Base-by-base conservation (phyloP, 345 rosid species). In the Reutealis trisperma region DNA sequence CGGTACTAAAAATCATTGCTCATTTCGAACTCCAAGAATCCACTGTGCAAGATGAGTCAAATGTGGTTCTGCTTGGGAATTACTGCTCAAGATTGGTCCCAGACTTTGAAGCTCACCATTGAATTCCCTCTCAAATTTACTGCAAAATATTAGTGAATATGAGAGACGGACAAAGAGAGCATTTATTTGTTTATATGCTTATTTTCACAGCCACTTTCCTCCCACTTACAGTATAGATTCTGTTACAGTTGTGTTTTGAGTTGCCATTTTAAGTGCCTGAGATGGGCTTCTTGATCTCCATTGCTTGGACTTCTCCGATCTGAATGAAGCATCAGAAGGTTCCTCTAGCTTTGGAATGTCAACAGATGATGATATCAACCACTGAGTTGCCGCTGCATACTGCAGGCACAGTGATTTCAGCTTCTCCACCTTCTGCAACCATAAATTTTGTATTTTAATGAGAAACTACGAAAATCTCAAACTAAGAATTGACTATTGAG, bases 1-100 rank as follows among this genome's bases (percentile, higher is more conserved):
- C 13, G 13, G 9, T 9, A 4, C 4, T 45, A 9, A 45, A 45
- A 45, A 45, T 45, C 49, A 45, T 11, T 45, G 7, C 74, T 87
- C 94, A 67, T 84, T 88, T 24, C 92, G 84, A 74, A 84, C 87
- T 18, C 98, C 97, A 49, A 96, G 94, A 82, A 96, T 87, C 91
- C 90, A 92, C 83, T 92, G 97, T 54, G 98, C 93, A 78, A 96
- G 98, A 88, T 93, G 99, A 74, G 94, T 92, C 87, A 93, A 84
- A 86, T 96, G 87, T 15, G 99, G 99, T 78, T 96, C 97, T 64
- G 93, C 93, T 82, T 91, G 98, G 49, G 98, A 90, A 80, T 88
- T 88, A 75, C 79, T 87, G 85, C 97, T 91, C 85, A 93, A 83
- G 42, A 90, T 85, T 42, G 92, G 93, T 86, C 96, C 94, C 66